Conservation (phyloP, 208 protist species). For the Strigomonas galati region DNA sequence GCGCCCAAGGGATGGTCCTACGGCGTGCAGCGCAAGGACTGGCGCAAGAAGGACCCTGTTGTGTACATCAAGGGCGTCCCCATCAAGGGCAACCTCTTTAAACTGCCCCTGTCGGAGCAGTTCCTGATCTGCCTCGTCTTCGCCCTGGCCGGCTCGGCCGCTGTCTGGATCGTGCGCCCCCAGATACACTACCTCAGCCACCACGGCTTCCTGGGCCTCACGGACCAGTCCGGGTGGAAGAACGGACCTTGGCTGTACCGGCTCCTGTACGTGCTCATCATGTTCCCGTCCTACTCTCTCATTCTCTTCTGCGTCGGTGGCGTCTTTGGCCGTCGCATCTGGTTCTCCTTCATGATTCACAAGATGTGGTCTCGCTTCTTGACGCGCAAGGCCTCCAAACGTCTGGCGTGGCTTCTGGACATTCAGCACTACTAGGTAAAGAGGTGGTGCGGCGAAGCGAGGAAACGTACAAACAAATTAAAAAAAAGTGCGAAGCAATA, state of each 20-base stretch:
- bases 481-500: too few relatives aligned
- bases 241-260: constrained; percentile 86
- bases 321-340: constrained; percentile 77
- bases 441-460: too few relatives aligned
- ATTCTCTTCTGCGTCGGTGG: constrained; percentile 69
- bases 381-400: constrained; percentile 40
- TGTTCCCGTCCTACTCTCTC: constrained; percentile 78
- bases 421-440: constrained; percentile 81
- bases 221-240: constrained; percentile 61
- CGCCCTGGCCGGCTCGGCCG: constrained; percentile 63
- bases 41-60: constrained; percentile 73
- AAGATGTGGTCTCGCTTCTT: constrained; percentile 89
- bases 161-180: constrained; percentile 68
- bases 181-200: constrained; percentile 66
- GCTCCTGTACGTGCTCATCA: constrained; percentile 72
- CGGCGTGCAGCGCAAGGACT: constrained; percentile 63
- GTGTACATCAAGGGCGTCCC: constrained; percentile 82
- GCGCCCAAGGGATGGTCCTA: constrained; percentile 14
- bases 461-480: too few relatives aligned
- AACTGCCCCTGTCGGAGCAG: constrained; percentile 73
- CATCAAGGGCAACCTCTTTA: constrained; percentile 68
- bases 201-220: constrained; percentile 76
- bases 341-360: constrained; percentile 90
- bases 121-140: constrained; percentile 81
- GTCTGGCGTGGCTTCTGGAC: constrained; percentile 62